phyloP scores from a whole-genome alignment of 2,329 filamentous ascomycete genomes.

The Trichophyton benhamiae region DNA sequence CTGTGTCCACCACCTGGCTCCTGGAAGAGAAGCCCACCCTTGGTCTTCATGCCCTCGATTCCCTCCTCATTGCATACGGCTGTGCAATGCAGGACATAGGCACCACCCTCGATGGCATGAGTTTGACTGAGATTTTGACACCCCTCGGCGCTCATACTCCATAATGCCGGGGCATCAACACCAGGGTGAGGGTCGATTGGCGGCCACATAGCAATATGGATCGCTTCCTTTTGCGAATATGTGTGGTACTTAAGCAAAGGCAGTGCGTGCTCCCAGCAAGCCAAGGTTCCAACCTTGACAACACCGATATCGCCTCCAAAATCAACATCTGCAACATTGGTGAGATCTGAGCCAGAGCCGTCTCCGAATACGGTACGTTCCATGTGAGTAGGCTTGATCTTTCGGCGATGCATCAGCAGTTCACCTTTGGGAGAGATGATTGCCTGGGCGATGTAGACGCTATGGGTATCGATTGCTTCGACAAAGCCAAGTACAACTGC shows the following conservation, averaged over 20 bases:
- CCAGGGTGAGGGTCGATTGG: constrained; percentile 16
- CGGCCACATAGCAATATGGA: constrained; percentile 42
- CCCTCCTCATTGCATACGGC: constrained; percentile 36
- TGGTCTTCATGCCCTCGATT: constrained; percentile 33
- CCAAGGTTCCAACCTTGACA: constrained; percentile 30
- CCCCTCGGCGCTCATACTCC: constrained; percentile 24
- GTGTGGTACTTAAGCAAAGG: constrained; percentile 40
- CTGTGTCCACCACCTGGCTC: constrained; percentile 34
- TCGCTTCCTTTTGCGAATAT: constrained; percentile 32
- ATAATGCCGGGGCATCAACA: constrained; percentile 16
- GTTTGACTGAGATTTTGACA: constrained; percentile 35
- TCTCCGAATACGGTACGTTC: constrained; percentile 42
- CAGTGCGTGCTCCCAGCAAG: constrained; percentile 43
- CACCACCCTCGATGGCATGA: constrained; percentile 45
- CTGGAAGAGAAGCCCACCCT: constrained; percentile 31
- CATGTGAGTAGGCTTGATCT: constrained; percentile 44
- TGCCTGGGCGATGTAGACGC: constrained; percentile 37
- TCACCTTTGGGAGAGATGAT: constrained; percentile 34
- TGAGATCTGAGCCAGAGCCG: constrained; percentile 25
- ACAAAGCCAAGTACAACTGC: constrained; percentile 36
- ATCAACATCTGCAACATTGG: constrained; percentile 30
- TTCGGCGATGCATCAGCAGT: constrained; percentile 32
- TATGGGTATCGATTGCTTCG: constrained; percentile 25
- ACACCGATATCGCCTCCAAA: constrained; percentile 21
- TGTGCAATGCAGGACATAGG: constrained; percentile 45